Evolutionary conservation across 768 basidiomycete species (phyloP), one percentile per base, ranked within the genome.

Genomic region (Suillus tomentosus): DNA sequence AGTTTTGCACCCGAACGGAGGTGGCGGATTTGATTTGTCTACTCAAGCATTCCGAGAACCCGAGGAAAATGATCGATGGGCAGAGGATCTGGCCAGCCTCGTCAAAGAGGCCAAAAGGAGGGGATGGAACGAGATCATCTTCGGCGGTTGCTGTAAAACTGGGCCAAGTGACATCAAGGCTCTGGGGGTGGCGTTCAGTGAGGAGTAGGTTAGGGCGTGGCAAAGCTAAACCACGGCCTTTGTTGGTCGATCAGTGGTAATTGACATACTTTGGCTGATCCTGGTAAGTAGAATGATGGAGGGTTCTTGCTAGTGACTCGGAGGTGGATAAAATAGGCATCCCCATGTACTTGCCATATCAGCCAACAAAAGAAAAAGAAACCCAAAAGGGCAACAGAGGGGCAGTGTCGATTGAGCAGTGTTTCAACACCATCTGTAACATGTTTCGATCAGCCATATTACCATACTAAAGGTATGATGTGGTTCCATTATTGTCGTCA

Each of bases 1-100:
- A 11, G 81, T 92, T 6, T 66, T 94, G 27, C 91, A 92, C 69
- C 91, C 92, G 6, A 91, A 92, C 68, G 87, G 87, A 8, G 86
- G 85, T 42, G 81, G 84, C 55, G 71, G 78, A 0, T 91, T 86
- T 68, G 82, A 88, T 71, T 71, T 78, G 15, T 65, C 71, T 31
- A 78, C 78, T 7, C 74, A 79, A 61, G 77, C 77, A 19, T 90
- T 88, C 87, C 61, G 65, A 11, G 42, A 24, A 37, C 7, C 61
- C 2, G 61, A 36, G 19, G 37, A 54, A 36, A 68, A 39, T 45
- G 59, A 43, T 62, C 50, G 57, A 24, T 85, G 83, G 83, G 81
- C 78, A 8, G 61, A 70, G 27, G 65, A 71, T 34, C 66, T 84
- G 10, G 66, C 63, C 1, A 51, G 65, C 3, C 62, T 74, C 11